A percentile compares a stretch with the other conserved stretches of the same genome.
Conservation (phyloP, 495 filamentous ascomycete species). For the Penicillium antarcticum region DNA sequence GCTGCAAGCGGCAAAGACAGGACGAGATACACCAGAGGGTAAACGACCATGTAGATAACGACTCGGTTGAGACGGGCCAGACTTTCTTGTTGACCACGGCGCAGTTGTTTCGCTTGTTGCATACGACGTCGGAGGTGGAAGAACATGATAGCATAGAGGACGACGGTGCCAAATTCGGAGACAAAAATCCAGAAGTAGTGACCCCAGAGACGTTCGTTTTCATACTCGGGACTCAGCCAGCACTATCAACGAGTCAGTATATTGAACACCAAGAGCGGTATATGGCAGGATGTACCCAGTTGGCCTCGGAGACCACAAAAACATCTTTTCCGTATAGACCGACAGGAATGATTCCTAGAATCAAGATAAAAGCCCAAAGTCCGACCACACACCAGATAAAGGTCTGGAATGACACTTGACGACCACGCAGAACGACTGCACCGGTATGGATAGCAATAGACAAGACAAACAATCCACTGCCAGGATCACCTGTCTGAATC, state of each 20-base stretch:
- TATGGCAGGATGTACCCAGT: constrained; percentile 34
- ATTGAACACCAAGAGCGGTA: neutral
- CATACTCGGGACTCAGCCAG: constrained; percentile 62
- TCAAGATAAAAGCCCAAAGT: constrained; percentile 58
- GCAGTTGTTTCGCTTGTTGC: constrained; percentile 33
- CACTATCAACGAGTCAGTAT: constrained; percentile 49
- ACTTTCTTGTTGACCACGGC: constrained; percentile 33
- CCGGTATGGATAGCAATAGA: constrained; percentile 67
- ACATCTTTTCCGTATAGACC: constrained; percentile 48
- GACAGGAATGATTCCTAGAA: constrained; percentile 53
- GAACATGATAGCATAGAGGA: constrained; percentile 64
- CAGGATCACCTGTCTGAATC: constrained; percentile 64
- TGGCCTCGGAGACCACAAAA: constrained; percentile 51
- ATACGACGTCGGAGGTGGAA: constrained; percentile 51
- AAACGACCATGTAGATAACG: constrained; percentile 67
- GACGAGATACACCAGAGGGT: constrained; percentile 67
- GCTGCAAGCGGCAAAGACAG: constrained; percentile 68
- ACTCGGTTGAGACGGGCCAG: constrained; percentile 43
- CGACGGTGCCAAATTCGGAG: constrained; percentile 56
- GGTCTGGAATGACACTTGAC: constrained; percentile 47
- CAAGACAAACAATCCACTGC: constrained; percentile 65
- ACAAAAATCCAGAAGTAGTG: constrained; percentile 81
- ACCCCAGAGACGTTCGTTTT: constrained; percentile 60
- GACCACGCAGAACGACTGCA: constrained; percentile 54
- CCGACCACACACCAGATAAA: constrained; percentile 47